Evolutionary conservation across 2,329 filamentous ascomycete species (phyloP), one percentile per base, ranked within the genome.

Genomic region (Diaporthe citriasiana): DNA sequence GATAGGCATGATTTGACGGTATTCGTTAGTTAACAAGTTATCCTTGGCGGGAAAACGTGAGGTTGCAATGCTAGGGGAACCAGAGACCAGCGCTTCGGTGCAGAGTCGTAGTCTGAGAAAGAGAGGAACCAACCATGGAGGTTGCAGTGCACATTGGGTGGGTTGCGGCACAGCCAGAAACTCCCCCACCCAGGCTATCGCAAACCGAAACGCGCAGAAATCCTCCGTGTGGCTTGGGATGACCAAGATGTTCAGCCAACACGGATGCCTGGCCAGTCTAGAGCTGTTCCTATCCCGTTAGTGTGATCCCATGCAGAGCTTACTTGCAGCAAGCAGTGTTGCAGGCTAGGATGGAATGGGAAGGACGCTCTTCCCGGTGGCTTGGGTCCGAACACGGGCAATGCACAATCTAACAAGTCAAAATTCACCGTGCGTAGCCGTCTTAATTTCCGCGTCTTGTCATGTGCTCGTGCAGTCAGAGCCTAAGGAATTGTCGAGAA

Each of bases 1-100:
- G 60, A 74, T 51, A 38, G 73, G 73, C 73, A 74, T 74, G n/a
- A 10, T 38, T 40, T n/a, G 60, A 51, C 13, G 42, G 1, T 10
- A 35, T 35, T 35, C 3, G 10, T 35, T 25, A 19, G 42, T n/a
- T 22, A n/a, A 22, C 6, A 50, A 35, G 30, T 38, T 6, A 5
- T 12, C 5, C 10, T 35, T 40, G 17, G 15, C 45, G 30, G 12
- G 13, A 2, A 27, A n/a, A 35, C n/a, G 42, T 27, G 42, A 42
- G 45, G 22, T 51, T 38, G 13, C 22, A 66, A 1, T 25, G 25
- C 45, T 66, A 19, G 22, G 30, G 6, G 38, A 35, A 35, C 19
- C 12, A 35, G 22, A 66, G 19, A 35, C 12, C 60, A 50, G 19
- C 30, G n/a, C 60, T 50, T 50, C 30, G 3, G 15, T 50, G 42